Evolutionary conservation across 148 eudicot species (phyloP).

Genomic region (Heliamphora exappendiculata): DNA sequence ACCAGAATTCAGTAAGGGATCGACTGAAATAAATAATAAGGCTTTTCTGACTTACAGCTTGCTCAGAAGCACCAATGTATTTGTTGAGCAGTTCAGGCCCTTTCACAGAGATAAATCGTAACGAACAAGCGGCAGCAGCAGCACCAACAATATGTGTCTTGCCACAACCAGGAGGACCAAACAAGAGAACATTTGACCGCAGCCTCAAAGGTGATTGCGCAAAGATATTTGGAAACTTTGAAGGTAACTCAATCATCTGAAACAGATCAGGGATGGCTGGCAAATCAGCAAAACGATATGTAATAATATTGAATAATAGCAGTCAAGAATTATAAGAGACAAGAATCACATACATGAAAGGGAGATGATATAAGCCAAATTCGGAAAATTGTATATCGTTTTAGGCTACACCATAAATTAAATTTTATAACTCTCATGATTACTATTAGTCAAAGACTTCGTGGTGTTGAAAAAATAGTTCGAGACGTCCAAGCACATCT

Average conservation of each 20-base stretch:
- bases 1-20: not conserved
- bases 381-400: not conserved
- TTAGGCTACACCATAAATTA: not conserved
- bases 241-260: slow-evolving; percentile 95
- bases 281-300: not conserved
- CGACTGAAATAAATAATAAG: not conserved
- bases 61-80: slow-evolving; percentile 99
- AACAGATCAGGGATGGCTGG: not conserved
- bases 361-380: not conserved
- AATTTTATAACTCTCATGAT: not conserved
- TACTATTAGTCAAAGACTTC: not conserved
- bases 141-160: slow-evolving; percentile 98
- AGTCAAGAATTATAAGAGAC: not conserved
- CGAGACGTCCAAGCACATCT: not conserved
- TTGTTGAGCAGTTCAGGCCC: slow-evolving; percentile 96
- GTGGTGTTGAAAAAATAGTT: not conserved
- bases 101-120: slow-evolving; percentile 87
- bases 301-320: not conserved
- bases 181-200: slow-evolving; percentile 87
- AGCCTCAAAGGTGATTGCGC: slow-evolving; percentile 76
- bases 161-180: slow-evolving; percentile 99
- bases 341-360: not conserved
- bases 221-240: slow-evolving; percentile 80
- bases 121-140: slow-evolving; percentile 93
- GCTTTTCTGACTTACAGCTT: slow-evolving; percentile 61